These are phyloP conservation scores for Areca catechu DNA, from an alignment of 176 grass and related monocot genomes.

Conservation along the genomic window DNA sequence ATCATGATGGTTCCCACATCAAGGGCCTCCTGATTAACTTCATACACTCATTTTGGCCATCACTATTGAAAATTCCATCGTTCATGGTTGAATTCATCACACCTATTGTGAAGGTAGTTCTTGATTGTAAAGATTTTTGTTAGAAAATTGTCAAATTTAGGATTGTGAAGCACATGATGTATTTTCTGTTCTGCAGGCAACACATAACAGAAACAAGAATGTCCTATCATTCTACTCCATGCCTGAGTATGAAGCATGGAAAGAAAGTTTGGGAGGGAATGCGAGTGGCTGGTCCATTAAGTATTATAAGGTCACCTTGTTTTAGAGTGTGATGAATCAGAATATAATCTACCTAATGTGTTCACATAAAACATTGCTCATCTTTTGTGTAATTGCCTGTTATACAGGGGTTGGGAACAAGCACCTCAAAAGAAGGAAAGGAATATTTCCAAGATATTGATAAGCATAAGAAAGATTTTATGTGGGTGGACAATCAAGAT, in stretches of 20 bases:
- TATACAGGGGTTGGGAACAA: conserved; percentile 81
- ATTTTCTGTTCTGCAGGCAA: conserved; percentile 36
- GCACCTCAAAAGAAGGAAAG: conserved; percentile 53
- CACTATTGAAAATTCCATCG: conserved; percentile 63
- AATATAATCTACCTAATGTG: too few relatives aligned
- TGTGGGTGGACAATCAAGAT: conserved; percentile 54
- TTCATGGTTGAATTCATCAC: conserved; percentile 92
- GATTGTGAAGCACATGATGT: neutral
- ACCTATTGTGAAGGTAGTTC: conserved; percentile 72
- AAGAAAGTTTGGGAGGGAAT: conserved; percentile 40
- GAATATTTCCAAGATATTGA: conserved; percentile 41
- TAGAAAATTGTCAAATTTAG: neutral
- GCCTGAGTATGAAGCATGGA: conserved; percentile 90
- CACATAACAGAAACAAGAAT: conserved; percentile 25
- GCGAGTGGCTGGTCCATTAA: conserved; percentile 62
- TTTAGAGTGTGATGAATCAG: too few relatives aligned
- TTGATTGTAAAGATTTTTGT: neutral
- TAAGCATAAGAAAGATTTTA: conserved; percentile 65
- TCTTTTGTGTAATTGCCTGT: neutral
- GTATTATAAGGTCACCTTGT: conserved; percentile 65
- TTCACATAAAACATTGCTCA: neutral
- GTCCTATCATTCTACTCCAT: conserved; percentile 65
- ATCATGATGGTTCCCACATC: conserved; percentile 93
- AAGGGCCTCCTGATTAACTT: conserved; percentile 88
- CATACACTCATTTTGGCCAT: conserved; percentile 79